phyloP scores from a whole-genome alignment of 164 flowering plant species.

The Litsea cubeba region DNA sequence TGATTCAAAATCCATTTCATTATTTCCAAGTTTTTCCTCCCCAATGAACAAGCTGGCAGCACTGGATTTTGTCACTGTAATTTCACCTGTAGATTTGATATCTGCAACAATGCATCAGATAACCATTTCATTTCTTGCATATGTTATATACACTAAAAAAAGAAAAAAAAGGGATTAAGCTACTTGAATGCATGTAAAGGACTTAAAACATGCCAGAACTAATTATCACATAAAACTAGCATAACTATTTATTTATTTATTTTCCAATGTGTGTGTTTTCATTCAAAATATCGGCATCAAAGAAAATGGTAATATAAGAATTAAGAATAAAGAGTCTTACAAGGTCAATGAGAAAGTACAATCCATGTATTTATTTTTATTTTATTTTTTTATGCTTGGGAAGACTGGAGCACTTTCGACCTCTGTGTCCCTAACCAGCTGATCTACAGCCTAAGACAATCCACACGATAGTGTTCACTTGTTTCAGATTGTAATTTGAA shows the following conservation, averaged over 20 bases:
- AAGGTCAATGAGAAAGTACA: background rate
- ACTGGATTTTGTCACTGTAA: slow-evolving; percentile 11
- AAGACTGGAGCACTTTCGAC: too few relatives aligned
- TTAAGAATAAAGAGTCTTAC: background rate
- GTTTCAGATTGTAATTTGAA: background rate
- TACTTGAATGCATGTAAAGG: background rate
- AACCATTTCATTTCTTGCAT: background rate
- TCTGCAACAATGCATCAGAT: slow-evolving; percentile 22
- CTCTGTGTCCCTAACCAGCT: too few relatives aligned
- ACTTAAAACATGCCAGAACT: background rate
- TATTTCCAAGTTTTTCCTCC: slow-evolving; percentile 13
- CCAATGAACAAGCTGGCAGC: slow-evolving; percentile 4
- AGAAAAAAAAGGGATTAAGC: too few relatives aligned
- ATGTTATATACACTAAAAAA: too few relatives aligned
- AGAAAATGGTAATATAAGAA: background rate
- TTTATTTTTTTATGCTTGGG: too few relatives aligned
- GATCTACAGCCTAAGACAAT: too few relatives aligned
- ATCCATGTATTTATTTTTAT: too few relatives aligned
- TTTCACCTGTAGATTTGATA: slow-evolving; percentile 16
- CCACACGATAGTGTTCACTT: background rate
- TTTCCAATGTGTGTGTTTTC: background rate
- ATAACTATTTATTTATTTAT: too few relatives aligned
- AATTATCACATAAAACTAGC: background rate
- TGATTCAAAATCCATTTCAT: slow-evolving; percentile 5
- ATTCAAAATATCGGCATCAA: background rate